Evolutionary conservation across 2,329 filamentous ascomycete genomes (phyloP).

Genomic region (Diplodia corticola): DNA sequence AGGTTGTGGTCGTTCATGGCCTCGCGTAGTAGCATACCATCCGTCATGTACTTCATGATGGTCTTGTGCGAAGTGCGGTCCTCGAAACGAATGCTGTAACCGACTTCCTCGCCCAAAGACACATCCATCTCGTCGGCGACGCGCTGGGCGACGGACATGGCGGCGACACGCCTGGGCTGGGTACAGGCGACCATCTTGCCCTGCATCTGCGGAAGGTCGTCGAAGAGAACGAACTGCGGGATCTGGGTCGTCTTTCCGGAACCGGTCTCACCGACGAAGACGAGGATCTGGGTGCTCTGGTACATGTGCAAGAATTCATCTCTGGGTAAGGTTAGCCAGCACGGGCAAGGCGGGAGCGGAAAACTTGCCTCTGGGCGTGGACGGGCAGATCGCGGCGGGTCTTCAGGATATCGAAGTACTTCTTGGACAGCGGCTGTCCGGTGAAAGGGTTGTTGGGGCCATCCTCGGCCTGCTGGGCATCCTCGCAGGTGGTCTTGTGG

Average conservation of each 20-base stretch:
- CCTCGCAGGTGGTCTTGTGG: conserved; percentile 75
- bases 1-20: conserved; percentile 89
- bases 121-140: conserved; percentile 95
- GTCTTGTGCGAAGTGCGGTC: conserved; percentile 86
- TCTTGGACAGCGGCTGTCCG: conserved; percentile 69
- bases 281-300: conserved; percentile 91
- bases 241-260: conserved; percentile 99
- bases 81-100: conserved; percentile 97
- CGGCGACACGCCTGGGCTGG: conserved; percentile 93
- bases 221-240: conserved; percentile 95
- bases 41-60: conserved; percentile 99
- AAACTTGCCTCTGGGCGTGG: conserved; percentile 76
- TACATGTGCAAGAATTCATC: conserved; percentile 93
- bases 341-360: neutral
- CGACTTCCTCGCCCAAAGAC: conserved; percentile 84
- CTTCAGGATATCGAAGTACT: conserved; percentile 89
- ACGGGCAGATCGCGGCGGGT: conserved; percentile 83
- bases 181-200: conserved; percentile 95
- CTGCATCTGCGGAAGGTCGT: conserved; percentile 84
- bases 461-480: conserved; percentile 75
- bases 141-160: conserved; percentile 96
- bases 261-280: conserved; percentile 98
- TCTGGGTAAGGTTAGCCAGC: conserved; percentile 45
- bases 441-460: conserved; percentile 85
- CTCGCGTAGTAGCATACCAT: conserved; percentile 96